Evolutionary conservation across 2,329 filamentous ascomycete species (phyloP).

Genomic region (Hypoxylon sp.): DNA sequence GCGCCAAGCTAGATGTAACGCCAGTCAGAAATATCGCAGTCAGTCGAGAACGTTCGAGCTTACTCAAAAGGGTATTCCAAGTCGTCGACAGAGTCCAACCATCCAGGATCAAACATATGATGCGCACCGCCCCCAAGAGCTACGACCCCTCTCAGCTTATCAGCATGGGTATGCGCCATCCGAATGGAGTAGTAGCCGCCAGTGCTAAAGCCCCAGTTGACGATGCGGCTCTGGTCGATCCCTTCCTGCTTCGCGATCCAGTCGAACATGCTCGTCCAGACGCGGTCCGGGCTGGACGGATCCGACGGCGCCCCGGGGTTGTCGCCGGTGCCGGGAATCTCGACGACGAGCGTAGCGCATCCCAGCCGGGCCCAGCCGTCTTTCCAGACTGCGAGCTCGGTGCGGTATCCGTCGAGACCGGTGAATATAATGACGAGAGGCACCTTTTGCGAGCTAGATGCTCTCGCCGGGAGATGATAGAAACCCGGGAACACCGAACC

Average conservation of each 20-base stretch:
- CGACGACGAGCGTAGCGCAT: constrained; percentile 62
- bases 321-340: constrained; percentile 70
- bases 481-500: constrained; percentile 45
- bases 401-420: constrained; percentile 49
- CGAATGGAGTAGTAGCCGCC: constrained; percentile 70
- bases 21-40: constrained; percentile 11
- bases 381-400: constrained; percentile 52
- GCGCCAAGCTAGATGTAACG: constrained; percentile 39
- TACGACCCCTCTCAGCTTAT: constrained; percentile 63
- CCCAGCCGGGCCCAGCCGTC: constrained; percentile 54
- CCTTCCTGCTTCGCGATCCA: constrained; percentile 61
- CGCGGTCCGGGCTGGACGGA: constrained; percentile 62
- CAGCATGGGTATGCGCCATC: constrained; percentile 66
- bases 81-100: constrained; percentile 66
- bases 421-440: constrained; percentile 48
- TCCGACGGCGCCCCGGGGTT: constrained; percentile 62
- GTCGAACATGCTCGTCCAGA: constrained; percentile 65
- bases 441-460: constrained; percentile 35
- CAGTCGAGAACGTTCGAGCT: constrained; percentile 21
- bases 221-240: constrained; percentile 61
- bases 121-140: constrained; percentile 68
- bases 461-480: constrained; percentile 46
- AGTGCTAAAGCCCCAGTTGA: constrained; percentile 68
- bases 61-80: constrained; percentile 71
- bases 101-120: constrained; percentile 66